A percentile compares a stretch with the other conserved stretches of the same genome.
Conservation (phyloP, 2,329 filamentous ascomycete genomes). For the Phoma sp. region DNA sequence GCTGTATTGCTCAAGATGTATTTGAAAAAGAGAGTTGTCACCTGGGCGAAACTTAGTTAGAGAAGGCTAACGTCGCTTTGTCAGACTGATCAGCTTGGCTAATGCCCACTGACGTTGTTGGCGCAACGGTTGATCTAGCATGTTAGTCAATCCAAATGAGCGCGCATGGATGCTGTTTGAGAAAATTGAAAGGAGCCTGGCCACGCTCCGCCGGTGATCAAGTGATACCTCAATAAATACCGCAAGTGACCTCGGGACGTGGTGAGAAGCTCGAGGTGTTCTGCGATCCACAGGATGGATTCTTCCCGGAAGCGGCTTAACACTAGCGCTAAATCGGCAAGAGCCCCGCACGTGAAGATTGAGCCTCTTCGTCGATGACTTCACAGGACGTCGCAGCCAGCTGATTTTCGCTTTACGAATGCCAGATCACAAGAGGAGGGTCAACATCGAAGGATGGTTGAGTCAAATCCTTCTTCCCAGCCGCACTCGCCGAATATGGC, state of each 20-base stretch:
- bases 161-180: background rate
- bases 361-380: conserved; percentile 13
- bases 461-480: conserved; percentile 29
- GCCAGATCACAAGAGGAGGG: conserved; percentile 17
- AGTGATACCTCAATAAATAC: conserved; percentile 2
- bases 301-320: conserved; percentile 6
- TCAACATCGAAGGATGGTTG: conserved; percentile 31
- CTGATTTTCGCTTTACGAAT: conserved; percentile 4
- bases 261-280: conserved; percentile 9
- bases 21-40: background rate
- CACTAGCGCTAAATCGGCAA: conserved; percentile 6
- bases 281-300: conserved; percentile 4
- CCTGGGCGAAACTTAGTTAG: background rate
- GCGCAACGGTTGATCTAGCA: background rate
- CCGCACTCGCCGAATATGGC: conserved; percentile 34
- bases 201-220: background rate
- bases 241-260: conserved; percentile 7
- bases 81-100: background rate
- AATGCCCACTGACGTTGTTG: conserved; percentile 1
- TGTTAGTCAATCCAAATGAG: background rate
- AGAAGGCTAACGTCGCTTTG: background rate
- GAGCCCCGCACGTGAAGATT: conserved; percentile 19
- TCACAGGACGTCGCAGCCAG: conserved; percentile 5
- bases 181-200: background rate
- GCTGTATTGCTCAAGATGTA: too few relatives aligned